Evolutionary conservation across 1,284 basidiomycete species (phyloP).

Genomic region (Mycosarcoma mackinlayi): DNA sequence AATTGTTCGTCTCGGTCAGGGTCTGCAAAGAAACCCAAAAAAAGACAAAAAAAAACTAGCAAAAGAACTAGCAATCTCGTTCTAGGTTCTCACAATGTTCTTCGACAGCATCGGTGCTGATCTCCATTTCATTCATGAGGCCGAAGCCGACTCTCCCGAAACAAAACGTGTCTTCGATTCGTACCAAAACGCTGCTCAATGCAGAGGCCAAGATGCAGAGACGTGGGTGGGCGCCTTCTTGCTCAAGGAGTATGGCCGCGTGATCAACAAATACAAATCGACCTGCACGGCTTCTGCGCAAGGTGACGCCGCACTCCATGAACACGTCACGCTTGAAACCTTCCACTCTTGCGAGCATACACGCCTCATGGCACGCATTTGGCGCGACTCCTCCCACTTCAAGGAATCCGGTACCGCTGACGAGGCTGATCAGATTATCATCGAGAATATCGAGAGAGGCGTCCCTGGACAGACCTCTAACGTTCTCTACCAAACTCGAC

Average conservation of each 20-base stretch:
- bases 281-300: background rate
- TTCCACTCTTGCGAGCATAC: background rate
- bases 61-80: too few species aligned
- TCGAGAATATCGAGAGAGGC: background rate
- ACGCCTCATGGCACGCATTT: conserved; percentile 11
- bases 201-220: background rate
- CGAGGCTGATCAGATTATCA: background rate
- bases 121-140: conserved; percentile 24
- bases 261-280: background rate
- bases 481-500: conserved; percentile 1
- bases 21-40: conserved; percentile 5
- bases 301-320: background rate
- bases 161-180: conserved; percentile 5
- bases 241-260: conserved; percentile 9
- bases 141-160: background rate
- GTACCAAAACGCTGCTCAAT: conserved; percentile 10
- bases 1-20: too few species aligned
- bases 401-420: background rate
- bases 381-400: conserved; percentile 4
- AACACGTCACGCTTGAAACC: conserved; percentile 6
- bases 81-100: conserved; percentile 26
- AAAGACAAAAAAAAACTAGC: conserved; percentile 9
- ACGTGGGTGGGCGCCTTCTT: conserved; percentile 12
- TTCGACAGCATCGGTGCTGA: conserved; percentile 26
- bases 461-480: background rate